These are phyloP conservation scores for Pulveroboletus sp. DNA, from an alignment of 768 basidiomycete genomes.

Conservation along the genomic window DNA sequence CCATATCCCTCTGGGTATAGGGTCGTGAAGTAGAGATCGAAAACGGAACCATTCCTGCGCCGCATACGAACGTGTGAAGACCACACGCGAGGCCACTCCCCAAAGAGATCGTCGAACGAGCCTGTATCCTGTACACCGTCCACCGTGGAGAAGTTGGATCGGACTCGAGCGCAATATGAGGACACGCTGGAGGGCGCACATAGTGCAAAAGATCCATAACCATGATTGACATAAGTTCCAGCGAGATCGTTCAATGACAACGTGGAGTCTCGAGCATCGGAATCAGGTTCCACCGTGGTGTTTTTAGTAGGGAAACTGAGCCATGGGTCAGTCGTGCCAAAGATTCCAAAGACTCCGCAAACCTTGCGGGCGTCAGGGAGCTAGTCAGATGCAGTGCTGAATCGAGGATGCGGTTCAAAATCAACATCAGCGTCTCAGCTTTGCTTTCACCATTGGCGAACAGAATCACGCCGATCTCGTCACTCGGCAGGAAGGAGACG, in stretches of 20 bases:
- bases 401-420: constrained; percentile 22
- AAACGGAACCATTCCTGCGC: constrained; percentile 17
- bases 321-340: not conserved
- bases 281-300: not conserved
- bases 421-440: constrained; percentile 4
- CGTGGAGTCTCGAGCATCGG: not conserved
- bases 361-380: constrained; percentile 2
- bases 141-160: constrained; percentile 26
- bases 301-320: not conserved
- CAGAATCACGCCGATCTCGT: constrained; percentile 34
- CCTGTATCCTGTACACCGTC: constrained; percentile 12
- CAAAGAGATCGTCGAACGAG: constrained; percentile 22
- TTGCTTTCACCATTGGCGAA: constrained; percentile 32
- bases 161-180: constrained; percentile 21
- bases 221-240: constrained; percentile 36
- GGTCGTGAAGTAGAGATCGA: constrained; percentile 18
- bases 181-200: constrained; percentile 30
- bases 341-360: not conserved
- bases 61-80: constrained; percentile 36
- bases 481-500: constrained; percentile 33
- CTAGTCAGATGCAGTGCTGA: constrained; percentile 14
- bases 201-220: constrained; percentile 38
- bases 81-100: constrained; percentile 34
- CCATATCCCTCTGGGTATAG: constrained; percentile 40
- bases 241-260: constrained; percentile 26